A percentile compares a stretch with the other conserved stretches of the same genome.
phyloP scores from a whole-genome alignment of 2,329 filamentous ascomycete species.

The Penicillium glabrum region DNA sequence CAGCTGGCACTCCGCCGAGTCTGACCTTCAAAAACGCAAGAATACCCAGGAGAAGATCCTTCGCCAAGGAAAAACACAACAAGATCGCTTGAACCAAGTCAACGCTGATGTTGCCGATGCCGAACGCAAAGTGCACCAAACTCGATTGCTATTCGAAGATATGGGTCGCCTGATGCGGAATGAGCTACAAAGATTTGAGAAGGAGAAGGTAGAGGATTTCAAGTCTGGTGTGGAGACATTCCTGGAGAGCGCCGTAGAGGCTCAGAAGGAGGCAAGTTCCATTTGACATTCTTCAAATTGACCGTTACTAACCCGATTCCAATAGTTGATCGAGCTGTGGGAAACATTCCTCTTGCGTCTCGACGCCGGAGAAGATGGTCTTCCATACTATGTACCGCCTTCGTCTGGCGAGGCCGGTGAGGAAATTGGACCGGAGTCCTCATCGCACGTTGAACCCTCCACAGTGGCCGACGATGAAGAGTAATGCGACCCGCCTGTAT shows the following conservation, averaged over 20 bases:
- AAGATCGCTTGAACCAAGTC: slow-evolving; percentile 90
- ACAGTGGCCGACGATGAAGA: slow-evolving; percentile 14
- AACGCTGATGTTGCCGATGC: slow-evolving; percentile 92
- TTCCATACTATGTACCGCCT: slow-evolving; percentile 45
- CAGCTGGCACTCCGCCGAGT: slow-evolving; percentile 87
- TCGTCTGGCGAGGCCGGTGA: slow-evolving; percentile 18
- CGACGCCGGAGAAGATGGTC: slow-evolving; percentile 84
- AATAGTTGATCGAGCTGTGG: slow-evolving; percentile 85
- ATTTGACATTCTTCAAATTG: not conserved
- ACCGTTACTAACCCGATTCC: slow-evolving; percentile 41
- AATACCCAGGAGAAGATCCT: slow-evolving; percentile 90
- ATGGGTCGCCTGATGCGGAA: slow-evolving; percentile 92
- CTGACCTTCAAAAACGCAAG: slow-evolving; percentile 87
- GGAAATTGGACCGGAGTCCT: slow-evolving; percentile 18
- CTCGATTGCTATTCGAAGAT: slow-evolving; percentile 87
- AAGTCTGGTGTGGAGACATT: slow-evolving; percentile 98
- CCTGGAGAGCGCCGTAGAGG: slow-evolving; percentile 92
- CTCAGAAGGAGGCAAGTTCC: slow-evolving; percentile 85
- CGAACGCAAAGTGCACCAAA: slow-evolving; percentile 88
- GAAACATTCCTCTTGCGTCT: slow-evolving; percentile 97
- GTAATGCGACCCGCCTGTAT: not conserved
- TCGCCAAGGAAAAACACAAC: slow-evolving; percentile 89
- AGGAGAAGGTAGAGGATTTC: slow-evolving; percentile 98
- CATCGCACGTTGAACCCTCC: slow-evolving; percentile 9
- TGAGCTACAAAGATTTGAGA: slow-evolving; percentile 91